A percentile compares a stretch with the other conserved stretches of the same genome.
Evolutionary conservation across 2,329 filamentous ascomycete genomes (phyloP).

Genomic region (Didymella pinodella): DNA sequence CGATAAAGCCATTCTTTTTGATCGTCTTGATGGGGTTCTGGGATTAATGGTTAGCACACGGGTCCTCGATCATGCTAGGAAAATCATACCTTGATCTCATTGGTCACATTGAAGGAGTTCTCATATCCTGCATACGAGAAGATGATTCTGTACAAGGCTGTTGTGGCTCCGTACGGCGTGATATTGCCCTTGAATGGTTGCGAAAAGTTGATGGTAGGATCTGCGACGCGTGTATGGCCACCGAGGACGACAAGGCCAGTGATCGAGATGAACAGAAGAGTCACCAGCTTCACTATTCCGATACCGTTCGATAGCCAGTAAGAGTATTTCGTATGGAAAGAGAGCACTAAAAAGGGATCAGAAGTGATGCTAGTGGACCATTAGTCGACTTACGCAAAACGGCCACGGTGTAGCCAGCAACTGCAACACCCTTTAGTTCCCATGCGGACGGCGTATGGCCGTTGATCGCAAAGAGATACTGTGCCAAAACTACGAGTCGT

Average conservation of each 20-base stretch:
- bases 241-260: slow-evolving; percentile 70
- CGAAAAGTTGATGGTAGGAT: slow-evolving; percentile 64
- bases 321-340: slow-evolving; percentile 66
- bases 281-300: slow-evolving; percentile 66
- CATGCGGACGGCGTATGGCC: slow-evolving; percentile 63
- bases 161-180: slow-evolving; percentile 62
- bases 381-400: slow-evolving; percentile 57
- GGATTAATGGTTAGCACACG: background rate
- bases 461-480: slow-evolving; percentile 68
- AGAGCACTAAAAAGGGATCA: slow-evolving; percentile 46
- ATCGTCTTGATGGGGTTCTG: slow-evolving; percentile 63
- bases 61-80: too few species aligned
- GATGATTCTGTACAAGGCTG: slow-evolving; percentile 65
- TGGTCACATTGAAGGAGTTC: slow-evolving; percentile 69
- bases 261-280: slow-evolving; percentile 60
- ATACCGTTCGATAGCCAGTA: slow-evolving; percentile 65
- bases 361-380: background rate
- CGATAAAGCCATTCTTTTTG: slow-evolving; percentile 56
- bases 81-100: slow-evolving; percentile 60
- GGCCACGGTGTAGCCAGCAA: slow-evolving; percentile 69
- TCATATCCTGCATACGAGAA: slow-evolving; percentile 66
- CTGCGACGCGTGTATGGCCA: slow-evolving; percentile 59
- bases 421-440: slow-evolving; percentile 72
- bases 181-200: slow-evolving; percentile 62
- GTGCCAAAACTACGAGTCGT: slow-evolving; percentile 60